These are phyloP conservation scores for Coemansia sp. DNA, from an alignment of 192 early-diverging fungal species.

Conservation along the genomic window DNA sequence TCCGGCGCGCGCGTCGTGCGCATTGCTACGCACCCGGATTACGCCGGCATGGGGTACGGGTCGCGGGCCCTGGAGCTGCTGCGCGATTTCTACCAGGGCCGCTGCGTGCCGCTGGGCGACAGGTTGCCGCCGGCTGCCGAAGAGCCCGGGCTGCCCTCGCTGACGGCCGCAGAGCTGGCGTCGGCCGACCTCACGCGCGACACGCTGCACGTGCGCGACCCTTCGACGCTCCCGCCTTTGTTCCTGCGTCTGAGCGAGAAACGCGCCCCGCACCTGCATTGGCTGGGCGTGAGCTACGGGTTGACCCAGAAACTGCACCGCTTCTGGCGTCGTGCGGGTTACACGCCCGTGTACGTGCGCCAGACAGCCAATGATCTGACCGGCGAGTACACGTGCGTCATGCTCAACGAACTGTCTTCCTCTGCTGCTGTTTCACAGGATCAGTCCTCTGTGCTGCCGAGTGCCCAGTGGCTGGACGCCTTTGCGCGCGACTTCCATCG, in stretches of 20 bases:
- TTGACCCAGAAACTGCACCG: constrained; percentile 85
- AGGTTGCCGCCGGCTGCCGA: constrained; percentile 55
- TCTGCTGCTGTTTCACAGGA: too few species aligned
- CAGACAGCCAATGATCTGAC: constrained; percentile 97
- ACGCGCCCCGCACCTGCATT: constrained; percentile 75
- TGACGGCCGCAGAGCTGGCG: constrained; percentile 59
- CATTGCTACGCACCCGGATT: constrained; percentile 97
- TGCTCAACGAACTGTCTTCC: constrained; percentile 77
- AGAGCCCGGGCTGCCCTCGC: constrained; percentile 50
- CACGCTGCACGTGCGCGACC: constrained; percentile 79
- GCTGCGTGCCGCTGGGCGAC: constrained; percentile 63
- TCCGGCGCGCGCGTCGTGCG: constrained; percentile 96
- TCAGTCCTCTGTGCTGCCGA: constrained; percentile 48
- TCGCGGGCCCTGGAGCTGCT: constrained; percentile 81
- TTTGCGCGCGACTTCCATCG: constrained; percentile 92
- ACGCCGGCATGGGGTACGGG: constrained; percentile 97
- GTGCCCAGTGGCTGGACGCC: constrained; percentile 75
- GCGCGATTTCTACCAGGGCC: constrained; percentile 84
- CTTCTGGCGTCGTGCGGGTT: constrained; percentile 94
- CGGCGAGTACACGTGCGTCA: constrained; percentile 97
- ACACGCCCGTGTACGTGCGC: constrained; percentile 90
- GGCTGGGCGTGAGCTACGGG: constrained; percentile 95
- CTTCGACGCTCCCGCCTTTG: constrained; percentile 88
- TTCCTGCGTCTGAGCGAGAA: constrained; percentile 84
- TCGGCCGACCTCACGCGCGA: constrained; percentile 65